Evolutionary conservation across 495 filamentous ascomycete genomes (phyloP), one percentile per base, ranked within the genome.

Genomic region (Penicillium flavigenum): DNA sequence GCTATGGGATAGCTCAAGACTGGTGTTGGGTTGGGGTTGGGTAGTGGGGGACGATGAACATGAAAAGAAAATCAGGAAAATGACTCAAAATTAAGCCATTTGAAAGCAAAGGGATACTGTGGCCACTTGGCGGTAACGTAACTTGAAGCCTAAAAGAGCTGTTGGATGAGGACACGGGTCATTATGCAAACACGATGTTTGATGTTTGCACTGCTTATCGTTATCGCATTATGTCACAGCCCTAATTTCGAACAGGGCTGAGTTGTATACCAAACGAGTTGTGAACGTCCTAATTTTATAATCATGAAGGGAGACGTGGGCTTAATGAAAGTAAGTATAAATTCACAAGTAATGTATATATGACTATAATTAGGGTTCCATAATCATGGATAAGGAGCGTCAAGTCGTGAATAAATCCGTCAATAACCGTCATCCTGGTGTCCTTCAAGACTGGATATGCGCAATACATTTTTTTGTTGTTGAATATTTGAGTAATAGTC

Each of bases 121-220:
- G 74, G 71, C 69, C 72, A 75, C 68, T 62, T 77, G 72, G 69
- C 51, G 10, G 51, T 53, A 69, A 72, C 64, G 51, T 44, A 69
- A 72, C 64, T 59, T 70, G 71, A 71, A 67, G 41, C 57, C 26
- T 44, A 36, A 60, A 64, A 38, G 60, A 61, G 60, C 45, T 59
- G 55, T 59, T 58, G 45, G 47, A 48, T 57, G 57, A 69, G 66
- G 66, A 64, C 66, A 69, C 63, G 63, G 63, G 63, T 64, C 63
- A 61, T 65, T 47, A 54, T 43, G 57, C 53, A 63, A 63, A 57
- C 57, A 54, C 32, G 38, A 31, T 39, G 58, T 64, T 63, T 62
- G 63, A 47, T 63, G 60, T 65, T 67, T 65, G 65, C 41, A 44
- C 16, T 36, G 1, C 43, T 27, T 43, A 50, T 57, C 53, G 45